Conservation (phyloP, 768 basidiomycete genomes). For the Lactarius indigo region DNA sequence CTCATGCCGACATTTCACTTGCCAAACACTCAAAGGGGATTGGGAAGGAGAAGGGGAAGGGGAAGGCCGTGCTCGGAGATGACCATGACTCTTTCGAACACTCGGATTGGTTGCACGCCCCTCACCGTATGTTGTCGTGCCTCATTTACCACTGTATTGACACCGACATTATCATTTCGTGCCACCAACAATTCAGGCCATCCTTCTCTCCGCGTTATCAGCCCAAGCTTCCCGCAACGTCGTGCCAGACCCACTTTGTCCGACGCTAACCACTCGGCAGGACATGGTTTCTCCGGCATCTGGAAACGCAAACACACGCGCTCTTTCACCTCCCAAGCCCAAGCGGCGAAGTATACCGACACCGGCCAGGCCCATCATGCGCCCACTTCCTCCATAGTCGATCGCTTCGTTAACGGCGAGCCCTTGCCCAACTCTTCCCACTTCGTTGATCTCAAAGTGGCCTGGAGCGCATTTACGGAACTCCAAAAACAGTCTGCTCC, state of each 20-base stretch:
- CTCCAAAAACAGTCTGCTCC: slow-evolving; percentile 6
- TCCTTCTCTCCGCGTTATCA: slow-evolving; percentile 4
- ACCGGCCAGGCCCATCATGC: neutral
- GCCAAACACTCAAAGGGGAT: slow-evolving; percentile 17
- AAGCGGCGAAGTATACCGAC: slow-evolving; percentile 12
- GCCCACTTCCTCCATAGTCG: slow-evolving; percentile 9
- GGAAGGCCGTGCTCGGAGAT: slow-evolving; percentile 20
- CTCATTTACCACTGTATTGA: neutral
- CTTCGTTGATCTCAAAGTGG: slow-evolving; percentile 17
- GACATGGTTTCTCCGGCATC: neutral
- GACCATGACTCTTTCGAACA: slow-evolving; percentile 13
- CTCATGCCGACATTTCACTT: slow-evolving; percentile 10
- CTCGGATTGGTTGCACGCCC: slow-evolving; percentile 17
- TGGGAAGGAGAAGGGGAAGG: slow-evolving; percentile 16
- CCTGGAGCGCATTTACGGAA: slow-evolving; percentile 20
- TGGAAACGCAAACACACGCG: slow-evolving; percentile 15
- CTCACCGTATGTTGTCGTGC: slow-evolving; percentile 18
- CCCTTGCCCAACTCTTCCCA: slow-evolving; percentile 18
- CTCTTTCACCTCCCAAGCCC: neutral
- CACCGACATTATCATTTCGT: slow-evolving; percentile 2
- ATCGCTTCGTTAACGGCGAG: slow-evolving; percentile 18
- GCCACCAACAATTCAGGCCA: slow-evolving; percentile 3
- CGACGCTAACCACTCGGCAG: neutral
- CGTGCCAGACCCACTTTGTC: neutral
- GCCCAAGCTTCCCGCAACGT: neutral